Conservation (phyloP, 352 stramenopile species). For the Globisporangium carolinianum region DNA sequence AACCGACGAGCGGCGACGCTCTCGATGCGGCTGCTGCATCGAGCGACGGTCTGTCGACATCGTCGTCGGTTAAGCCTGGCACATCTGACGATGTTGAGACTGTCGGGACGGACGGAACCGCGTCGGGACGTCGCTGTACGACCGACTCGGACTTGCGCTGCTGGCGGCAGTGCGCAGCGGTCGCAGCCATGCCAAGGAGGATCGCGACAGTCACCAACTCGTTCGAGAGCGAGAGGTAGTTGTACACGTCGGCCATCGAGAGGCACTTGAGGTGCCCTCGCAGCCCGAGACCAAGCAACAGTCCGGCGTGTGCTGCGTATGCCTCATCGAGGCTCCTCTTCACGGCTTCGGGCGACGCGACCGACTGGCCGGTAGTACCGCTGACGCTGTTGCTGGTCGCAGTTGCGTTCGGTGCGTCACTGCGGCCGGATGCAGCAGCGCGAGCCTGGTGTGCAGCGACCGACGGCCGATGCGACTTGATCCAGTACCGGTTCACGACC, state of each 20-base stretch:
- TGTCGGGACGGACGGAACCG: too few species aligned
- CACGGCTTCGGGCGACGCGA: conserved; percentile 8
- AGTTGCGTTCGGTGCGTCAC: not conserved
- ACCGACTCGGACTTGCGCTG: not conserved
- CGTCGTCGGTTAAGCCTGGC: conserved; percentile 12
- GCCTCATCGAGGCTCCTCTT: conserved; percentile 62
- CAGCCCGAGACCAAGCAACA: conserved; percentile 94
- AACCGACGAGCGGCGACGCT: conserved; percentile 31
- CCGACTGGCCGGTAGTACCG: not conserved
- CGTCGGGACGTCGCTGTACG: too few species aligned
- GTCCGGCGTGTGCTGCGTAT: conserved; percentile 90
- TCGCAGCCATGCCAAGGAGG: conserved; percentile 95
- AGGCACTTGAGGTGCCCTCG: conserved; percentile 92
- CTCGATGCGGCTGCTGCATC: not conserved
- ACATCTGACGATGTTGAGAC: too few species aligned
- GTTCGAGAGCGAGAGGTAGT: conserved; percentile 95
- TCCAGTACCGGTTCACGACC: conserved; percentile 95
- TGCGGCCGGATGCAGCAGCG: not conserved
- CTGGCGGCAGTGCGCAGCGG: conserved; percentile 84
- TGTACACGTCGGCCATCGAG: conserved; percentile 97
- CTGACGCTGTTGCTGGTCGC: not conserved
- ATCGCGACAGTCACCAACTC: conserved; percentile 96
- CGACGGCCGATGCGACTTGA: conserved; percentile 94
- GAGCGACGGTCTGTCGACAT: not conserved
- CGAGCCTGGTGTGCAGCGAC: conserved; percentile 22